Evolutionary conservation across 1,139 yeast species (phyloP), one percentile per base, ranked within the genome.

Genomic region (Taiozyma sp.): DNA sequence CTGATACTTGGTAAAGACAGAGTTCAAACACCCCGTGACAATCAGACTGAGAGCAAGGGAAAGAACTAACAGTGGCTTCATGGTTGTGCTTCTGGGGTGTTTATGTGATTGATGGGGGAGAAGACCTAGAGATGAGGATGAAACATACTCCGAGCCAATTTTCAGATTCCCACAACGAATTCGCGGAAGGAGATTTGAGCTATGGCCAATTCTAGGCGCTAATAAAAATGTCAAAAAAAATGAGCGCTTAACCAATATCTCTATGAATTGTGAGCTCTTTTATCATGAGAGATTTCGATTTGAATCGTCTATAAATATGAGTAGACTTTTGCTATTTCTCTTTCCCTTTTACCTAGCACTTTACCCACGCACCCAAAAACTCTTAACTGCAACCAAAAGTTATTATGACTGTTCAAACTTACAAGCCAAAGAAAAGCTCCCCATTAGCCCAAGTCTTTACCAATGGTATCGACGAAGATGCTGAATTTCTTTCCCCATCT

Each of bases 1-100:
- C 65, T 87, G 96, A 63, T 70, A 83, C 66, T 88, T 88, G 47
- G 93, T 85, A 58, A 86, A 76, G 47, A 88, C 72, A 13, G 95
- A 85, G 70, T 87, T 87, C 57, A 83, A 70, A 50, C 89, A 83
- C 7, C 95, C 96, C 5, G 88, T 78, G n/a, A 80, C 66, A 44
- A 87, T 71, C 50, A 84, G 76, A 2, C 86, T 84, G 0, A 71
- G 61, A 2, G 79, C 52, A 14, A 51, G 38, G 8, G 8, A 24
- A 24, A 42, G 4, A 42, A 44, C 12, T 4, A 51, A 29, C 8
- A 46, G 36, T 2, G 42, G 29, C 44, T 32, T 48, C 52, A 51
- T 51, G 22, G n/a, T 36, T 5, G 27, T 23, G 19, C 23, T 38
- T 38, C 40, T 19, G 34, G n/a, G 3, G 34, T 6, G 14, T 30